phyloP scores from a whole-genome alignment of 2,329 filamentous ascomycete genomes.

The Amphichorda felina region DNA sequence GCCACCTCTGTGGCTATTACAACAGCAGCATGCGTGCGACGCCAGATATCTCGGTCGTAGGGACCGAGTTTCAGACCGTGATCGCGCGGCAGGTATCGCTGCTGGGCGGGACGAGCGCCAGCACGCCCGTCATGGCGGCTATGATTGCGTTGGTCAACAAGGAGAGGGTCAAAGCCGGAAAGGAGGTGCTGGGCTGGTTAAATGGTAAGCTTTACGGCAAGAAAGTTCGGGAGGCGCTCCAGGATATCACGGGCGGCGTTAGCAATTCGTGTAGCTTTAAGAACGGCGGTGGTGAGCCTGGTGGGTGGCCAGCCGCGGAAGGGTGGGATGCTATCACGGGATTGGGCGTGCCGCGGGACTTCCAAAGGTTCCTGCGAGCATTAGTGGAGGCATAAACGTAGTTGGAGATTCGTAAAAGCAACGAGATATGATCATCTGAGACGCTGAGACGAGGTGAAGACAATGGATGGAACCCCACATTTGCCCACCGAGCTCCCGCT shows the following conservation, averaged over 20 bases:
- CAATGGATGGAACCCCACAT: too few relatives aligned
- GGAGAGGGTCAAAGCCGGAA: conserved; percentile 33
- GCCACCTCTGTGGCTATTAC: conserved; percentile 30
- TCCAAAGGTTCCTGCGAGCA: conserved; percentile 21
- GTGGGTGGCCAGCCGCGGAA: conserved; percentile 29
- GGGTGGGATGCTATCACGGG: conserved; percentile 40
- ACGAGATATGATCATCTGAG: too few relatives aligned
- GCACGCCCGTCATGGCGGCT: conserved; percentile 40
- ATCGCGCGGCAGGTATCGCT: conserved; percentile 12
- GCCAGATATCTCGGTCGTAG: conserved; percentile 42
- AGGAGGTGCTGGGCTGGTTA: conserved; percentile 38
- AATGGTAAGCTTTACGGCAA: conserved; percentile 35
- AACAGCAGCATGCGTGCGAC: conserved; percentile 32
- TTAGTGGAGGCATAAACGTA: conserved; percentile 11
- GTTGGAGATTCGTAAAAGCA: too few relatives aligned
- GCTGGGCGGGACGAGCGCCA: conserved; percentile 35
- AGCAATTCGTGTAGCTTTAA: conserved; percentile 27
- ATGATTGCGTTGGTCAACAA: conserved; percentile 45
- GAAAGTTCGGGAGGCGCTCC: conserved; percentile 21
- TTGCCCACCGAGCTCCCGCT: too few relatives aligned
- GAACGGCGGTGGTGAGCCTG: conserved; percentile 15
- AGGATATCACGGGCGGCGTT: conserved; percentile 27
- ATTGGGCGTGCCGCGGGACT: conserved; percentile 31
- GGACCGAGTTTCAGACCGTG: conserved; percentile 39
- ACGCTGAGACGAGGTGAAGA: too few relatives aligned